Conservation (phyloP, 352 stramenopile genomes). For the Phytopythium boreale region DNA sequence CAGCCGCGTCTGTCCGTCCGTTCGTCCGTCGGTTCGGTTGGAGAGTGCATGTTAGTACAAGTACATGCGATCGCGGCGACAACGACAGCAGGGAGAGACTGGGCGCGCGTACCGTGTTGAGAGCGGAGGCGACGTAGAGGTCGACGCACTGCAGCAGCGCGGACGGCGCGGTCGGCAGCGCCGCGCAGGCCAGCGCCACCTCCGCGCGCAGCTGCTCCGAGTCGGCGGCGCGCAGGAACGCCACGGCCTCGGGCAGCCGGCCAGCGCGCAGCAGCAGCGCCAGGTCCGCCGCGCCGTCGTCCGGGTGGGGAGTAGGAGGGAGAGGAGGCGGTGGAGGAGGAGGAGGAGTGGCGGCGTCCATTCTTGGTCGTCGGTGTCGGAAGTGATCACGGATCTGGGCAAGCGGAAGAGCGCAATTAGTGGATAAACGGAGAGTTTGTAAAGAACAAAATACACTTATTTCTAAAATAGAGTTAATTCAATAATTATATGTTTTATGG, state of each 20-base stretch:
- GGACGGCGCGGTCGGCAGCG: constrained; percentile 25
- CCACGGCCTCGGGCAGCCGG: constrained; percentile 22
- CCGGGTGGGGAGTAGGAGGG: neutral
- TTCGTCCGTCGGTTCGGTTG: too few relatives aligned
- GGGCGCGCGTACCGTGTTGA: neutral
- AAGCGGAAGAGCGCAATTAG: too few relatives aligned
- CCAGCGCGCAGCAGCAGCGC: constrained; percentile 28
- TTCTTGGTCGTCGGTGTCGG: neutral
- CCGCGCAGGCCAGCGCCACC: constrained; percentile 29
- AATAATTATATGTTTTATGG: too few relatives aligned
- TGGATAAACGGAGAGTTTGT: neutral
- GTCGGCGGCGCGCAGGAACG: constrained; percentile 35
- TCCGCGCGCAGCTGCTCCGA: constrained; percentile 25
- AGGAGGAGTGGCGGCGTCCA: neutral
- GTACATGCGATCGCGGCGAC: too few relatives aligned
- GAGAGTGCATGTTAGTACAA: too few relatives aligned
- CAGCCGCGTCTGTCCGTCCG: constrained; percentile 1
- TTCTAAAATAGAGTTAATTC: too few relatives aligned
- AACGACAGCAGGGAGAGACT: too few relatives aligned
- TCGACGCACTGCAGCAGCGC: constrained; percentile 37
- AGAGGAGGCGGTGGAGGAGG: neutral
- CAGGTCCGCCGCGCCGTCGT: constrained; percentile 16
- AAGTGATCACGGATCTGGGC: too few relatives aligned
- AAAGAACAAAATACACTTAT: too few relatives aligned
- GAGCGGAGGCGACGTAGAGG: constrained; percentile 12